Conservation (phyloP, 345 rosid genomes). For the Arabis hirsuta region DNA sequence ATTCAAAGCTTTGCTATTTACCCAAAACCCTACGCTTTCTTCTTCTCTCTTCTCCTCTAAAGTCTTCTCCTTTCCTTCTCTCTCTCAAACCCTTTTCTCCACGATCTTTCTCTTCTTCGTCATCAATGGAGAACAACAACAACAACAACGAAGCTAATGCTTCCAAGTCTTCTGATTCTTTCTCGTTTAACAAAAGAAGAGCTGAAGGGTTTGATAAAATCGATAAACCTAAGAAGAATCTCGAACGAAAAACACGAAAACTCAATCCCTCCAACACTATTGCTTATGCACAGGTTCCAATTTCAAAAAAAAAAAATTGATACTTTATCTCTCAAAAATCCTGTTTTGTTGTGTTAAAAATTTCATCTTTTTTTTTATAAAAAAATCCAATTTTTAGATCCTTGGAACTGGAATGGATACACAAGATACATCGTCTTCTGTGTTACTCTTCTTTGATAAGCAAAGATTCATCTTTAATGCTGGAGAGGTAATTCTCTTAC, state of each 20-base stretch:
- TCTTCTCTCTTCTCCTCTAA: constrained; percentile 46
- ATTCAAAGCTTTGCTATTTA: constrained; percentile 47
- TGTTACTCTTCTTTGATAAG: constrained; percentile 88
- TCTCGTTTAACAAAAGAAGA: constrained; percentile 72
- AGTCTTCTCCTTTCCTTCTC: constrained; percentile 42
- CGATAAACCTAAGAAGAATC: constrained; percentile 60
- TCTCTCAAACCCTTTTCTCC: constrained; percentile 42
- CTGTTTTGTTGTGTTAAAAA: neutral
- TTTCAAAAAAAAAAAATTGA: neutral
- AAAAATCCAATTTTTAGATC: constrained; percentile 49
- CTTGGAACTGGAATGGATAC: constrained; percentile 99
- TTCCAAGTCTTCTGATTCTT: constrained; percentile 40
- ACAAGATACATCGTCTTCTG: constrained; percentile 92
- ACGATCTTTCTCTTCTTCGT: constrained; percentile 44
- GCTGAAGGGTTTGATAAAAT: constrained; percentile 71
- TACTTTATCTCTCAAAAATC: neutral
- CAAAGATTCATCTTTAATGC: constrained; percentile 94
- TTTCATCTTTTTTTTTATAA: too few relatives aligned
- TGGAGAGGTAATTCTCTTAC: constrained; percentile 67
- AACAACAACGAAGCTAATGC: constrained; percentile 26
- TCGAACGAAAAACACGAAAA: constrained; percentile 67
- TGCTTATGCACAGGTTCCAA: constrained; percentile 77
- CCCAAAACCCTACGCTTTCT: constrained; percentile 53
- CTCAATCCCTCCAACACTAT: constrained; percentile 81
- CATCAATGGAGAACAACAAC: constrained; percentile 63